Evolutionary conservation across 1,284 basidiomycete species (phyloP), one percentile per base, ranked within the genome.

Genomic region (Sutorius eximius): DNA sequence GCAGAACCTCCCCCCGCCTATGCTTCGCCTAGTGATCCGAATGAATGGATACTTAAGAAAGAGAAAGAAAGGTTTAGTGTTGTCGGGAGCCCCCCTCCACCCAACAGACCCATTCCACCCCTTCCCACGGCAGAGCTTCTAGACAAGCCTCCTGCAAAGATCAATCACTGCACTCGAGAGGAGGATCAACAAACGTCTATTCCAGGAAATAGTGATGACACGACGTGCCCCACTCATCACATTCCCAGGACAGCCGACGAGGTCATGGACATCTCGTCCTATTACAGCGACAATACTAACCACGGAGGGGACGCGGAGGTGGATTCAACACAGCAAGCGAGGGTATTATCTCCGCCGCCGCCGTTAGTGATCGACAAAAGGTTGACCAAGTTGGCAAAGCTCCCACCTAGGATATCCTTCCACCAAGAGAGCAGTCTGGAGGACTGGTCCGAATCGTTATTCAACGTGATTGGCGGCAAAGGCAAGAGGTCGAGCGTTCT

Each of bases 341-440:
- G 46, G 32, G 18, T 49, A 13, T 15, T 54, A 51, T 57, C 56
- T 27, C 62, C 61, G 48, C 71, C 58, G 36, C 64, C 59, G 16
- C 60, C 59, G 58, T 61, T 60, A n/a, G 58, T 61, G 46, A 69
- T 72, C 44, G 68, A 69, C 58, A 71, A 71, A 51, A 57, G 57
- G 40, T 5, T 63, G 42, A n/a, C 52, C 16, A 65, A 59, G 45
- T 34, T 66, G 32, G 55, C 52, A n/a, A 55, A 40, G 5, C 62
- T 78, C 20, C 80, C 83, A 3, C 83, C 84, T 8, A 76, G 84
- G 18, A 60, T 85, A 45, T 85, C 82, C 2, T 69, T 85, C 18
- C 79, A 82, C 59, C 66, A 71, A 44, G 75, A 76, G 43, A 64
- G 61, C 12, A 75, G 64, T 45, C 61, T 75, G 24, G 70, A 66